Evolutionary conservation across 2,329 filamentous ascomycete genomes (phyloP).

Genomic region (Mollisiaceae sp.): DNA sequence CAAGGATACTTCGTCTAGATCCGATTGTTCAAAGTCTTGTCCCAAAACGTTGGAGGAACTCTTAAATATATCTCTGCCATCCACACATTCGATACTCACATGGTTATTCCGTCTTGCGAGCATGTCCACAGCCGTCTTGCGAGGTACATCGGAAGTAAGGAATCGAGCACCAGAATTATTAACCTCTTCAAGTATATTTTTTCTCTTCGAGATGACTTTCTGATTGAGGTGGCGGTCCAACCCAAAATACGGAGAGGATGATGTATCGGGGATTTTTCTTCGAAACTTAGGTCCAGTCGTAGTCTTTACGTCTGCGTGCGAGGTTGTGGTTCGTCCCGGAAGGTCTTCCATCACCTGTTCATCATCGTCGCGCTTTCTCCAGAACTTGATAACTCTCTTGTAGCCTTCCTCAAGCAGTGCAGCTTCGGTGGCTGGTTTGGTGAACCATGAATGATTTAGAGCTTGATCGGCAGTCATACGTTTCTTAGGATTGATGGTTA

Average conservation of each 20-base stretch:
- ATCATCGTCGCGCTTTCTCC: slow-evolving; percentile 33
- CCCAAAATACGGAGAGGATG: slow-evolving; percentile 38
- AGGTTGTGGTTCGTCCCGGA: slow-evolving; percentile 15
- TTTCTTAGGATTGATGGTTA: slow-evolving; percentile 40
- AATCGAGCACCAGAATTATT: slow-evolving; percentile 32
- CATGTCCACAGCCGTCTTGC: slow-evolving; percentile 4
- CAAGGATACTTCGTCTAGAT: slow-evolving; percentile 15
- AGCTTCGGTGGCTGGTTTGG: slow-evolving; percentile 33
- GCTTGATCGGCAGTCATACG: slow-evolving; percentile 45
- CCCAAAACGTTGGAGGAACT: not conserved
- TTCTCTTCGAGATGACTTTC: slow-evolving; percentile 29
- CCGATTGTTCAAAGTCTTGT: not conserved
- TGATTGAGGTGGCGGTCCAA: slow-evolving; percentile 36
- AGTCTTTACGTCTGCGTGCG: not conserved
- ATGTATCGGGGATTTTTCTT: slow-evolving; percentile 36
- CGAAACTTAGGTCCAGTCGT: slow-evolving; percentile 13
- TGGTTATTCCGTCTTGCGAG: not conserved
- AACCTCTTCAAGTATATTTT: slow-evolving; percentile 32
- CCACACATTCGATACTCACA: slow-evolving; percentile 15
- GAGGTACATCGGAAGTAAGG: slow-evolving; percentile 11
- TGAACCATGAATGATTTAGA: slow-evolving; percentile 47
- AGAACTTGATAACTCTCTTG: slow-evolving; percentile 34
- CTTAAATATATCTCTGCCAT: slow-evolving; percentile 32
- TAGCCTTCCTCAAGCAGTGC: slow-evolving; percentile 35
- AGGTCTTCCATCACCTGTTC: slow-evolving; percentile 36